Evolutionary conservation across 805 yeast genomes (phyloP).

Genomic region (Kazachstania bromeliacearum): DNA sequence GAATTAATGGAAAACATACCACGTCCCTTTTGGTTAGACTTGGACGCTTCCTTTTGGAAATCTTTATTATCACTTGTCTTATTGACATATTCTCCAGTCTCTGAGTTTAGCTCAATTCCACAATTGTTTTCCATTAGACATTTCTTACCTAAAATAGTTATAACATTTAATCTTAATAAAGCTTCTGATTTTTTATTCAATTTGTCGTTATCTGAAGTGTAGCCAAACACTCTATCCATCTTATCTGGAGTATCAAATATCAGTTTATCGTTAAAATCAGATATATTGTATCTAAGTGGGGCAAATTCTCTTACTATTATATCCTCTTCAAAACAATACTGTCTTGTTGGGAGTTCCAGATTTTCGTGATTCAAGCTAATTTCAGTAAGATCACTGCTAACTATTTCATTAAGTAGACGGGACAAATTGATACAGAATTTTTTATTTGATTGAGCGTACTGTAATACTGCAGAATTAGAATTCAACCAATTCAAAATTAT

Average conservation of each 20-base stretch:
- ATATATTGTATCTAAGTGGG: constrained; percentile 43
- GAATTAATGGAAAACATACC: background rate
- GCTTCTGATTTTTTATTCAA: constrained; percentile 7
- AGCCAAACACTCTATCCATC: constrained; percentile 15
- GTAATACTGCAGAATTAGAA: constrained; percentile 37
- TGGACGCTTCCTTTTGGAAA: too few relatives aligned
- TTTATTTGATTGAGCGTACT: constrained; percentile 27
- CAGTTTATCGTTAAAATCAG: constrained; percentile 61
- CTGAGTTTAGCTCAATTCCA: constrained; percentile 7
- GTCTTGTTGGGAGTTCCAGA: constrained; percentile 36
- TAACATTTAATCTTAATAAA: constrained; percentile 9
- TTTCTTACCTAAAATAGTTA: constrained; percentile 12
- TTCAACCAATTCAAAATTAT: constrained; percentile 50
- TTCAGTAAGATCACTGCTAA: constrained; percentile 8
- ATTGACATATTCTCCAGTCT: constrained; percentile 2
- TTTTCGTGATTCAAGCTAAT: constrained; percentile 4
- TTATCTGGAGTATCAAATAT: too few relatives aligned
- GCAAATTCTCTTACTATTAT: constrained; percentile 50
- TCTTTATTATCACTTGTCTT: background rate
- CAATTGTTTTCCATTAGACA: constrained; percentile 14
- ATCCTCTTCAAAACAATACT: constrained; percentile 55
- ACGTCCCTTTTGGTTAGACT: constrained; percentile 1
- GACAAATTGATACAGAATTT: constrained; percentile 28
- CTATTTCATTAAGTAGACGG: constrained; percentile 25
- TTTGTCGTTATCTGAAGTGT: constrained; percentile 6